These are phyloP conservation scores for Elasticomyces elasticus DNA, from an alignment of 495 filamentous ascomycete genomes.

Conservation along the genomic window DNA sequence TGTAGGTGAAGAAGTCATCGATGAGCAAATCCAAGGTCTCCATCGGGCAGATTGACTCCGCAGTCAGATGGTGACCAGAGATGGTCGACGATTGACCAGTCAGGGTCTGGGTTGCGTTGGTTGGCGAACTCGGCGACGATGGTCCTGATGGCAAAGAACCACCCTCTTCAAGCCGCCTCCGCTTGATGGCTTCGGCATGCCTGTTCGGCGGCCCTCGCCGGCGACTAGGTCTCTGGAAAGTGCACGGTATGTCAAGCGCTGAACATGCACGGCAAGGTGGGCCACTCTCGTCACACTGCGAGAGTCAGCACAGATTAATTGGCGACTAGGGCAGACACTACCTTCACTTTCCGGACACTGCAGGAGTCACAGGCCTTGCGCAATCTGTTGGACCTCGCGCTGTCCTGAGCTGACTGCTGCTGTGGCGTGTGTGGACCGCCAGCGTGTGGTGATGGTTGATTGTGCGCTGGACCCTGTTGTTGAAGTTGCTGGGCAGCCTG, in stretches of 20 bases:
- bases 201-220: slow-evolving; percentile 77
- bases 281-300: slow-evolving; percentile 68
- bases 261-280: slow-evolving; percentile 73
- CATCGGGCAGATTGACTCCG: slow-evolving; percentile 66
- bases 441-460: background rate
- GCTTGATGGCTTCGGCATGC: slow-evolving; percentile 74
- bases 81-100: slow-evolving; percentile 34
- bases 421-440: background rate
- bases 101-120: slow-evolving; percentile 38
- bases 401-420: background rate
- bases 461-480: background rate
- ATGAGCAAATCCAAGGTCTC: slow-evolving; percentile 56
- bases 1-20: slow-evolving; percentile 84
- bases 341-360: slow-evolving; percentile 78
- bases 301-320: background rate
- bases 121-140: slow-evolving; percentile 39
- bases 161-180: slow-evolving; percentile 42
- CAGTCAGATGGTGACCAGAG: slow-evolving; percentile 36
- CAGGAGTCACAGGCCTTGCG: slow-evolving; percentile 79
- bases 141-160: slow-evolving; percentile 25
- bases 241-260: slow-evolving; percentile 73
- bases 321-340: slow-evolving; percentile 23
- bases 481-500: slow-evolving; percentile 12
- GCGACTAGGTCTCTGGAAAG: slow-evolving; percentile 65
- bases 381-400: slow-evolving; percentile 42